Evolutionary conservation across 768 basidiomycete species (phyloP).

Genomic region (Kondoa subrosea): DNA sequence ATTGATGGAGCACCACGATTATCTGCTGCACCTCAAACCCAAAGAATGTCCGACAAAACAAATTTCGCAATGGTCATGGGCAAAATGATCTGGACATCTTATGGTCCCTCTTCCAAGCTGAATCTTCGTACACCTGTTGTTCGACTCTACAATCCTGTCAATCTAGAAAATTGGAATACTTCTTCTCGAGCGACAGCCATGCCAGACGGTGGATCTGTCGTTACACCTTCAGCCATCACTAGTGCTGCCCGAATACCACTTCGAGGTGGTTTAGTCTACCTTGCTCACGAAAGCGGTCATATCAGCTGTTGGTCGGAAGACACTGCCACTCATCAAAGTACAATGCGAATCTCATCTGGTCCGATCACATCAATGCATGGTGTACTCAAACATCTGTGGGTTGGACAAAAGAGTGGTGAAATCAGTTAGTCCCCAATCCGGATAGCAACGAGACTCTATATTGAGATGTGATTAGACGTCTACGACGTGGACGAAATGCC

Average conservation of each 20-base stretch:
- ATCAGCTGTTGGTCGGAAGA: constrained; percentile 56
- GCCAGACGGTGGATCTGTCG: constrained; percentile 46
- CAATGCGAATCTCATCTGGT: constrained; percentile 38
- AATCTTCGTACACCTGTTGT: constrained; percentile 38
- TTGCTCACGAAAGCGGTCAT: constrained; percentile 83
- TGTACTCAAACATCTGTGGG: constrained; percentile 70
- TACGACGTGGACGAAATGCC: constrained; percentile 54
- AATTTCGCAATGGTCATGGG: constrained; percentile 59
- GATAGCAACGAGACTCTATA: too few relatives aligned
- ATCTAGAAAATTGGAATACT: constrained; percentile 20
- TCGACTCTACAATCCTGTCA: constrained; percentile 52
- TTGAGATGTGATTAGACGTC: too few relatives aligned
- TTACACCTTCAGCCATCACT: constrained; percentile 65
- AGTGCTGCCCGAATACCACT: constrained; percentile 59
- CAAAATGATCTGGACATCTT: constrained; percentile 68
- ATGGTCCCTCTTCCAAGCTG: constrained; percentile 33
- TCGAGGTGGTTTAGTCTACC: constrained; percentile 49
- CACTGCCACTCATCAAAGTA: constrained; percentile 15
- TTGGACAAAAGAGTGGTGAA: constrained; percentile 31
- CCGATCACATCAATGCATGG: constrained; percentile 72
- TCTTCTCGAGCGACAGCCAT: constrained; percentile 33
- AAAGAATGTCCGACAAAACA: constrained; percentile 58
- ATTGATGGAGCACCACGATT: constrained; percentile 12
- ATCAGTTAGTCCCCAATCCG: constrained; percentile 32
- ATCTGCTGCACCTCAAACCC: constrained; percentile 19